Evolutionary conservation across 108 stramenopile genomes (phyloP).

Genomic region (Discostella stelligeroides): DNA sequence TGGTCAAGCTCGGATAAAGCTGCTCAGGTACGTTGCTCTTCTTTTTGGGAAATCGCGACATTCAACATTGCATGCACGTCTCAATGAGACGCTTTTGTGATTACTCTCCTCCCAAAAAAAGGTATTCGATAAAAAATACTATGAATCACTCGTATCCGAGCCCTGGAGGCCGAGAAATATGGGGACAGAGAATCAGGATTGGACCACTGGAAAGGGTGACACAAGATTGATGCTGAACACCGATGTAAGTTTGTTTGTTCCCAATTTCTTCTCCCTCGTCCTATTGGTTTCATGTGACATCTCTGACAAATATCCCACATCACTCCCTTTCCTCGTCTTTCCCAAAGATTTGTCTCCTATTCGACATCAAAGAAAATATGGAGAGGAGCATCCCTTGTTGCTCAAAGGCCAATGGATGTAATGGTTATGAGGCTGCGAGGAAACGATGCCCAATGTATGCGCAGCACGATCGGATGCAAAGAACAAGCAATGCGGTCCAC

Average conservation of each 20-base stretch:
- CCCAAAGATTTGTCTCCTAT: constrained; percentile 21
- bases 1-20: constrained; percentile 24
- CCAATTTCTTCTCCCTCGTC: not conserved
- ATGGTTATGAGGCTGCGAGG: constrained; percentile 9
- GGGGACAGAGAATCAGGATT: constrained; percentile 29
- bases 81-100: too few species aligned
- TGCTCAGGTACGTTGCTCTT: constrained; percentile 6
- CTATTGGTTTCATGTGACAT: not conserved
- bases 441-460: constrained; percentile 22
- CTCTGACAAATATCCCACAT: constrained; percentile 29
- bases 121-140: constrained; percentile 49
- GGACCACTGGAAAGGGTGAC: constrained; percentile 21
- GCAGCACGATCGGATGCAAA: constrained; percentile 3
- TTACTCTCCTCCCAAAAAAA: constrained; percentile 9
- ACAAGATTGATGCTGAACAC: constrained; percentile 48
- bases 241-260: constrained; percentile 26
- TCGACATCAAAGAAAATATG: constrained; percentile 14
- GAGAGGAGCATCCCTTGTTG: constrained; percentile 24
- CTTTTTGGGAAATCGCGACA: not conserved
- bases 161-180: constrained; percentile 34
- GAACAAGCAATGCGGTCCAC: constrained; percentile 28
- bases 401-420: constrained; percentile 27
- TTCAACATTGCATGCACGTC: too few species aligned
- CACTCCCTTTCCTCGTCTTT: constrained; percentile 15
- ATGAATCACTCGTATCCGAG: constrained; percentile 27